phyloP scores from a whole-genome alignment of 1,284 basidiomycete species.

The Heliocybe sulcata region DNA sequence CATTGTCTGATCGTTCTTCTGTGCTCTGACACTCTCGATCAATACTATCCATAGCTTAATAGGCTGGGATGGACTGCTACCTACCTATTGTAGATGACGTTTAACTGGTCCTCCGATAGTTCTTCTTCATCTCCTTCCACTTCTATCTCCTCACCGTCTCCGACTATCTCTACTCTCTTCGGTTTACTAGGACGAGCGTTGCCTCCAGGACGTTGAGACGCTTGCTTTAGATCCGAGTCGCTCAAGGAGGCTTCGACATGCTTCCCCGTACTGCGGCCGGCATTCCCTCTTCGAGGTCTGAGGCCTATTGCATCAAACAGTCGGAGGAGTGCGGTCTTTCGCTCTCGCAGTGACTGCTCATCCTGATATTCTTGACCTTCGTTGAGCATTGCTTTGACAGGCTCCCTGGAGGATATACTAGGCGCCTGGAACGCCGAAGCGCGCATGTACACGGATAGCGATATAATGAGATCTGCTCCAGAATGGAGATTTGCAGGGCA shows the following conservation, averaged over 20 bases:
- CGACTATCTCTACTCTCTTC: conserved; percentile 45
- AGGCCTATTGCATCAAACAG: conserved; percentile 62
- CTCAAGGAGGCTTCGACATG: conserved; percentile 26
- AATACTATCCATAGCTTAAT: neutral
- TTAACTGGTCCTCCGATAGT: conserved; percentile 70
- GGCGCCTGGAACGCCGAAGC: conserved; percentile 54
- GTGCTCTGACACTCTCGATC: conserved; percentile 54
- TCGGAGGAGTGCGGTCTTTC: conserved; percentile 61
- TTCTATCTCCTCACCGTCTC: conserved; percentile 62
- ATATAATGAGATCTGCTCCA: conserved; percentile 65
- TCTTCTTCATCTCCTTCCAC: conserved; percentile 71
- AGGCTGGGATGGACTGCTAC: conserved; percentile 29
- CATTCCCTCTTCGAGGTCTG: conserved; percentile 33
- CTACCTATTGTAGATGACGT: conserved; percentile 79
- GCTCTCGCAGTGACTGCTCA: conserved; percentile 69
- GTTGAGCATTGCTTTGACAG: conserved; percentile 38
- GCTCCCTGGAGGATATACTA: conserved; percentile 25
- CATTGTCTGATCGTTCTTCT: conserved; percentile 72
- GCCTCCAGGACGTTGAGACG: conserved; percentile 2
- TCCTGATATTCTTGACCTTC: conserved; percentile 71
- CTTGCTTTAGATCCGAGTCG: conserved; percentile 27
- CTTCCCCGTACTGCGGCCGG: conserved; percentile 12
- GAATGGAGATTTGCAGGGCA: conserved; percentile 58
- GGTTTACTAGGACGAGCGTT: neutral
- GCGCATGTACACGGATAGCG: conserved; percentile 60